Evolutionary conservation across 371 early-diverging fungal species (phyloP), one percentile per base, ranked within the genome.

Genomic region (Lichtheimia ramosa): DNA sequence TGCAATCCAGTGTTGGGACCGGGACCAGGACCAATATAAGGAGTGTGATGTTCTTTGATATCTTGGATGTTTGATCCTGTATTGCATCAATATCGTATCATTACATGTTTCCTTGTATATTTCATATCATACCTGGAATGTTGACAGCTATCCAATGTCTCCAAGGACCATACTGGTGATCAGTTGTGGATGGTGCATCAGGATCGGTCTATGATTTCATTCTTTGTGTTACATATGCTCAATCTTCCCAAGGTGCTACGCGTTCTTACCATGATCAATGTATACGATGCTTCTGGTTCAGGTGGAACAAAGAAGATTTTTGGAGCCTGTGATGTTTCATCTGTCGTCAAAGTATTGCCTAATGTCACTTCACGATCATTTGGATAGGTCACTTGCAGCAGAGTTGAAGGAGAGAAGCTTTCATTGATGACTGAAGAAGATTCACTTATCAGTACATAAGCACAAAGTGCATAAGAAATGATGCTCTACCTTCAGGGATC

Each of bases 71-170:
- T 34, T 12, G 48, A 25, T 20, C 58, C 40, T 50, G 21, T 8
- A 8, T 34, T 34, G 34, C 10, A 34, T 34, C 8, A 34, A 34
- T 34, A 34, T 8, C 10, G 10, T 10, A 52, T 28, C 23, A 34
- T 27, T 52, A 27, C 34, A 23, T 14, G 34, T 16, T 16, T 53
- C 13, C 15, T 14, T 40, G 16, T 39, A 13, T 28, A 39, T 54
- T 13, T n/a, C n/a, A n/a, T n/a, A n/a, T n/a, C 27, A 61, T 70
- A 70, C 79, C 74, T 42, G 85, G 65, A 15, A 87, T 77, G 58
- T 89, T 86, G 16, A 73, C 68, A 24, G 79, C 68, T 7, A 86
- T 67, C 88, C 88, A 89, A 58, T 89, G 89, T 39, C 89, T 82
- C 66, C 75, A 87, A 39, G 86, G 83, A 8, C 82, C 75, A 50